Conservation (phyloP, 768 basidiomycete genomes). For the Gloeostereum incarnatum region DNA sequence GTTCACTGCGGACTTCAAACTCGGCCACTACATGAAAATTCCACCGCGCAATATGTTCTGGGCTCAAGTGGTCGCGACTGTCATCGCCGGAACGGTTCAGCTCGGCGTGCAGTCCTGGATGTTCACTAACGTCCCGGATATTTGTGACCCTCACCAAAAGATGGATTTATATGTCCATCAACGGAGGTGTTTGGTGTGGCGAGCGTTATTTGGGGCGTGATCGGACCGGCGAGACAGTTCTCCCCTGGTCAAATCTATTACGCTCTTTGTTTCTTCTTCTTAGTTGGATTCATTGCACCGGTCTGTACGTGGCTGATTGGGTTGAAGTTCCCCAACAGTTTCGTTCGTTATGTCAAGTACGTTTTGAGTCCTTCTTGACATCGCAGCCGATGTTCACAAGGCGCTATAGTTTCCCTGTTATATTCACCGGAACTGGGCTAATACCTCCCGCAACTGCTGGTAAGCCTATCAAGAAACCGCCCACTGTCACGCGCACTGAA, state of each 20-base stretch:
- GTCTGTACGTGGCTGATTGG: conserved; percentile 41
- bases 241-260: conserved; percentile 55
- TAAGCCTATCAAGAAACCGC: no score
- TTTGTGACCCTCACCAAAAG: conserved; percentile 46
- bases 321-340: conserved; percentile 53
- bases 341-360: conserved; percentile 55
- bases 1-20: conserved; percentile 72
- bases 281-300: conserved; percentile 60
- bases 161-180: conserved; percentile 62
- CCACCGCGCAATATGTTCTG: conserved; percentile 69
- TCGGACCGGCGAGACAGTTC: conserved; percentile 69
- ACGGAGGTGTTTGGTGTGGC: conserved; percentile 75
- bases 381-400: not conserved
- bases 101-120: conserved; percentile 74
- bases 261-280: conserved; percentile 68
- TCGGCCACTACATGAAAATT: conserved; percentile 73
- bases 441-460: conserved; percentile 59
- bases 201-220: conserved; percentile 74
- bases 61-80: conserved; percentile 55
- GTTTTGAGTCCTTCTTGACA: conserved; percentile 11
- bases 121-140: conserved; percentile 42
- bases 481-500: no score
- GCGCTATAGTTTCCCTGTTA: conserved; percentile 33
- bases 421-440: conserved; percentile 48
- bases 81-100: conserved; percentile 64